Evolutionary conservation across 176 grass and related monocot genomes (phyloP), one percentile per base, ranked within the genome.

Genomic region (Pontederia crassipes): DNA sequence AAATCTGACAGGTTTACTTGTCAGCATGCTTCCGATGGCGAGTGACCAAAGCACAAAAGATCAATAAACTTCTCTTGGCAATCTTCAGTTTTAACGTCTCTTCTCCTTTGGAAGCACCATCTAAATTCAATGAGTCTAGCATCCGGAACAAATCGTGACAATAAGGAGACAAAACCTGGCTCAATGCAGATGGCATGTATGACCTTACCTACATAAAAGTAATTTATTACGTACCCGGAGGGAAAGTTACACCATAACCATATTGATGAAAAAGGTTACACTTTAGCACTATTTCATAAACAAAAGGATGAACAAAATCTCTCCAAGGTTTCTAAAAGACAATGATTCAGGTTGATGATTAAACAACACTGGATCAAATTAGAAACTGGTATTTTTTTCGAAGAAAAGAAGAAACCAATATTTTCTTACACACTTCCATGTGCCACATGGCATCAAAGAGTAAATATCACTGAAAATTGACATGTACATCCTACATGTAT

Each of bases 1-100:
- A 70, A 59, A 80, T 14, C 26, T 49, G 58, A n/a, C 58, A 45
- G 68, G 73, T 65, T 58, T 79, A 95, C 90, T 83, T 75, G 62
- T 95, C 90, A 61, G 86, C 72, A 67, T 89, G 80, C 68, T 86
- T 95, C 69, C 90, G 65, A 54, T 95, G 90, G 28, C 86, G 86
- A 52, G 80, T 89, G 45, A 95, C 77, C 64, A 95, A 80, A 57
- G 77, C 71, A 62, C 83, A 89, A 84, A 89, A 79, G 69, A 95
- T 83, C 45, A 87, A 72, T 56, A 95, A 79, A 69, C 86, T 75
- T 79, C 90, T 95, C 70, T 95, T 95, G 81, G 83, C 86, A 77
- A 80, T 89, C 61, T 87, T 95, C 56, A 87, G 68, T 60, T 67
- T 83, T 54, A 60, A 45, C 35, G 53, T 46, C 48, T 56, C 40